Percentiles rank a stretch among this genome's conserved stretches.
Conservation (phyloP, 2,329 filamentous ascomycete species). For the Fusarium sublunatum region DNA sequence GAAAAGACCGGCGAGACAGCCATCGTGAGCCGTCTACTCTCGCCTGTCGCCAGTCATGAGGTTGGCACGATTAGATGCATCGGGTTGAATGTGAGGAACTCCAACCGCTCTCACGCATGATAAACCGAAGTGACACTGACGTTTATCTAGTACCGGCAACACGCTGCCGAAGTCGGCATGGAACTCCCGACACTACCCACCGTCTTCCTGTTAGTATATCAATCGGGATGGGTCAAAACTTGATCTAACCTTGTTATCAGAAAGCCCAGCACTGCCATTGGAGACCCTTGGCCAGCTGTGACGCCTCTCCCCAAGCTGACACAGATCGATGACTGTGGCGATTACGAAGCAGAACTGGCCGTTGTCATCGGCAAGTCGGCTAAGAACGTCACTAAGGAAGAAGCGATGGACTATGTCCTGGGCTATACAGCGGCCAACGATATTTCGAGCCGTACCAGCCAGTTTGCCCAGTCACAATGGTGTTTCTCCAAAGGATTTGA, state of each 20-base stretch:
- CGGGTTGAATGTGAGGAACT: conserved; percentile 60
- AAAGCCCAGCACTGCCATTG: conserved; percentile 65
- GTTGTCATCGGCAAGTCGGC: conserved; percentile 63
- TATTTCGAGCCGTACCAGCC: conserved; percentile 56
- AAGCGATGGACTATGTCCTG: conserved; percentile 69
- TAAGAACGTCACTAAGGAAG: conserved; percentile 64
- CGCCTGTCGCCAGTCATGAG: conserved; percentile 47
- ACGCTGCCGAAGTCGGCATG: conserved; percentile 61
- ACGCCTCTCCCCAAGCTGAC: conserved; percentile 62
- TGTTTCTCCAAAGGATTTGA: conserved; percentile 68
- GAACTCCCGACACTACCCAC: conserved; percentile 65
- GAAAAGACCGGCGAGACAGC: conserved; percentile 59
- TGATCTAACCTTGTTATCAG: conserved; percentile 13
- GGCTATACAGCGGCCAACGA: conserved; percentile 74
- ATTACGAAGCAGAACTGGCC: conserved; percentile 69
- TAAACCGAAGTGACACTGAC: no score
- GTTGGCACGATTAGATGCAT: conserved; percentile 69
- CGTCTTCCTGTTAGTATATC: conserved; percentile 58
- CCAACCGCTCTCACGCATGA: no score
- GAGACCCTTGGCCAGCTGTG: conserved; percentile 63
- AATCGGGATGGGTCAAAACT: not conserved
- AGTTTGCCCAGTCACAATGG: conserved; percentile 40
- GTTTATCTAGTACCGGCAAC: conserved; percentile 47
- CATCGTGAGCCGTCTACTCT: conserved; percentile 56
- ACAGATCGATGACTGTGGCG: conserved; percentile 63